Evolutionary conservation across 768 basidiomycete species (phyloP).

Genomic region (Mycena indigotica): DNA sequence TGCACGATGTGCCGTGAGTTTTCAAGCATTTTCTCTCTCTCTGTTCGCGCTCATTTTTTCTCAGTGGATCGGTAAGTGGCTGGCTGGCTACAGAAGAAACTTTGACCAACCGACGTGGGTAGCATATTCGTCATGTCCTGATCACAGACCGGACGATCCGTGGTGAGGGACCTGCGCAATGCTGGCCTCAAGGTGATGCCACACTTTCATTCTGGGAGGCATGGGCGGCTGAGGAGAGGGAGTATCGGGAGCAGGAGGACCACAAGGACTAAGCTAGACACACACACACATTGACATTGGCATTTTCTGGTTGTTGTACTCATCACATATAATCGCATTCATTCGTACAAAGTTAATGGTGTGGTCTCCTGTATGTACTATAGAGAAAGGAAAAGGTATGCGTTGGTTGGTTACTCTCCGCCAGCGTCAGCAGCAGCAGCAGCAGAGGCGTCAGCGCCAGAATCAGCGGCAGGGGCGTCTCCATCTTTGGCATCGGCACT

Average conservation of each 20-base stretch:
- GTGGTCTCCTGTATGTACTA: conserved; percentile 13
- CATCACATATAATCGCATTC: conserved; percentile 12
- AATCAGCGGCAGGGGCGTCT: conserved; percentile 22
- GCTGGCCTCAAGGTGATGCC: conserved; percentile 73
- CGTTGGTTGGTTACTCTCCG: conserved; percentile 9
- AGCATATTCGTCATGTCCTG: conserved; percentile 84
- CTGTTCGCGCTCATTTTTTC: conserved; percentile 2
- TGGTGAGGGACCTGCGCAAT: conserved; percentile 63
- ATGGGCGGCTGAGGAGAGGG: conserved; percentile 69
- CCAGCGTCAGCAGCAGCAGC: conserved; percentile 12
- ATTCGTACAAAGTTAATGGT: conserved; percentile 16
- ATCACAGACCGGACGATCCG: conserved; percentile 73
- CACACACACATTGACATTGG: neutral
- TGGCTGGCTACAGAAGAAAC: neutral
- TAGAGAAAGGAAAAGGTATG: neutral
- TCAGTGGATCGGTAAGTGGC: conserved; percentile 65
- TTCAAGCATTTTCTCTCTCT: conserved; percentile 5
- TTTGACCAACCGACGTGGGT: conserved; percentile 1
- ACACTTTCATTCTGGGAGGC: conserved; percentile 70
- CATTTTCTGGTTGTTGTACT: neutral
- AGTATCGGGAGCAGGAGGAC: conserved; percentile 21
- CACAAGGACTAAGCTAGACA: neutral
- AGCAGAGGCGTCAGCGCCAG: conserved; percentile 26
- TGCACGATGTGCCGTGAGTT: conserved; percentile 91
- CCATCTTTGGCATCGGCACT: conserved; percentile 30